phyloP scores from a whole-genome alignment of 805 yeast species.

The Candida piceae region DNA sequence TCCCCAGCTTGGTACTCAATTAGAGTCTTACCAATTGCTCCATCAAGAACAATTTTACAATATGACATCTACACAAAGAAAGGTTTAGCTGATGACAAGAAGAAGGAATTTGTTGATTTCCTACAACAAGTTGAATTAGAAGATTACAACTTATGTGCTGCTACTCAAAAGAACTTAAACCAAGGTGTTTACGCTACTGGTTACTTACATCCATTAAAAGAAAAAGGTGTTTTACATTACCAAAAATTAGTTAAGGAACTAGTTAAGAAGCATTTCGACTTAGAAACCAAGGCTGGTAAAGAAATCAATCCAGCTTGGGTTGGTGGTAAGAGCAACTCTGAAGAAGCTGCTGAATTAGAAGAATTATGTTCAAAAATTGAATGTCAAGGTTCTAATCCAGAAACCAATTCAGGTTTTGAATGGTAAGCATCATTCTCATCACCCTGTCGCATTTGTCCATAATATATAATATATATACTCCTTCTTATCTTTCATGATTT shows the following conservation, averaged over 20 bases:
- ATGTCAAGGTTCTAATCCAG: constrained; percentile 41
- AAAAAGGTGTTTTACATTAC: constrained; percentile 53
- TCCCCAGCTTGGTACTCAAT: constrained; percentile 65
- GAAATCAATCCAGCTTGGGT: constrained; percentile 49
- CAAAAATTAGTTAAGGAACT: constrained; percentile 51
- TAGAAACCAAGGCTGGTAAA: constrained; percentile 41
- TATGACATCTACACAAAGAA: constrained; percentile 59
- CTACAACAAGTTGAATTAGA: constrained; percentile 58
- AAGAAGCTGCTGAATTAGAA: constrained; percentile 46
- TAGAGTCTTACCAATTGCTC: constrained; percentile 50
- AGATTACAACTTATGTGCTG: constrained; percentile 54
- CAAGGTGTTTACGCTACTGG: constrained; percentile 59
- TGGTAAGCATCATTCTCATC: constrained; percentile 15
- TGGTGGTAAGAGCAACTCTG: constrained; percentile 34
- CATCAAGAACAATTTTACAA: constrained; percentile 51
- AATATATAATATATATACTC: too few relatives aligned
- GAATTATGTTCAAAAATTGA: constrained; percentile 45
- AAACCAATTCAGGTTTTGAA: constrained; percentile 23
- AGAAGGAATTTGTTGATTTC: constrained; percentile 60
- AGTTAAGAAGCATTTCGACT: constrained; percentile 49
- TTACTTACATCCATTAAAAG: constrained; percentile 53
- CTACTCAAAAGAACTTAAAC: constrained; percentile 56
- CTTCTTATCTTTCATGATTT: not conserved
- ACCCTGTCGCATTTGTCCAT: too few relatives aligned
- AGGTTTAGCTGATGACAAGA: constrained; percentile 46